These are phyloP conservation scores for Ophiostoma piceae DNA, from an alignment of 2,329 filamentous ascomycete species.

Conservation along the genomic window DNA sequence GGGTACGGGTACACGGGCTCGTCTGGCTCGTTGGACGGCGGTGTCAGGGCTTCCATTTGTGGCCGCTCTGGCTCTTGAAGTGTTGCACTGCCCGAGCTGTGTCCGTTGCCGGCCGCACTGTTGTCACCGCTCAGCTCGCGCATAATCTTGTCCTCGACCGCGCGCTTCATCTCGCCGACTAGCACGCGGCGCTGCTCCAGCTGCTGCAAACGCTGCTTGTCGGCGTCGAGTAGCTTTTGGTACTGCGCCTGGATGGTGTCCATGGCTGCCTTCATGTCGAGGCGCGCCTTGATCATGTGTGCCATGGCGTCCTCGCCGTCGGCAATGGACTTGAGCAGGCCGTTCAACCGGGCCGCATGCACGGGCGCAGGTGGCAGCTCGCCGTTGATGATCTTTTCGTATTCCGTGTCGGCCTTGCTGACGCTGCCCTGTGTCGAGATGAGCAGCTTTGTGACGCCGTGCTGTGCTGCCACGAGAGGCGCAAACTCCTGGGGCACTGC, in stretches of 20 bases:
- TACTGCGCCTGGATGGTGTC: constrained; percentile 77
- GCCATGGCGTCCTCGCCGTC: constrained; percentile 84
- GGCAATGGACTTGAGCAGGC: constrained; percentile 82
- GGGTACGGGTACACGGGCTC: constrained; percentile 8
- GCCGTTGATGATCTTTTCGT: constrained; percentile 61
- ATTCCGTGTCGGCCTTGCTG: constrained; percentile 71
- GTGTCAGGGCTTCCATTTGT: constrained; percentile 55
- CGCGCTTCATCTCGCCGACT: constrained; percentile 76
- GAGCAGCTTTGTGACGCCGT: constrained; percentile 66
- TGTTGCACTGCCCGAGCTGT: constrained; percentile 41
- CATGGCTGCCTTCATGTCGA: constrained; percentile 69
- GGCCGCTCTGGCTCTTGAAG: constrained; percentile 34
- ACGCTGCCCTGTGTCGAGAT: constrained; percentile 62
- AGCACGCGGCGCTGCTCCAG: constrained; percentile 62
- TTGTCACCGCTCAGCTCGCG: constrained; percentile 61
- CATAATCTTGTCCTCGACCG: constrained; percentile 90
- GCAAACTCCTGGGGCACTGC: constrained; percentile 67
- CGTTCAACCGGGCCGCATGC: constrained; percentile 81
- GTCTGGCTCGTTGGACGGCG: constrained; percentile 22
- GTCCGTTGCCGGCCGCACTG: constrained; percentile 40
- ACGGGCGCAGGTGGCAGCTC: constrained; percentile 72
- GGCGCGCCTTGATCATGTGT: constrained; percentile 81
- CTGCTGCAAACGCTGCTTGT: constrained; percentile 61
- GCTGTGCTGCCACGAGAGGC: constrained; percentile 68
- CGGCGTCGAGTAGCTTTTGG: constrained; percentile 61